Evolutionary conservation across 1,139 yeast species (phyloP).

Genomic region (Zygotorulaspora mrakii): DNA sequence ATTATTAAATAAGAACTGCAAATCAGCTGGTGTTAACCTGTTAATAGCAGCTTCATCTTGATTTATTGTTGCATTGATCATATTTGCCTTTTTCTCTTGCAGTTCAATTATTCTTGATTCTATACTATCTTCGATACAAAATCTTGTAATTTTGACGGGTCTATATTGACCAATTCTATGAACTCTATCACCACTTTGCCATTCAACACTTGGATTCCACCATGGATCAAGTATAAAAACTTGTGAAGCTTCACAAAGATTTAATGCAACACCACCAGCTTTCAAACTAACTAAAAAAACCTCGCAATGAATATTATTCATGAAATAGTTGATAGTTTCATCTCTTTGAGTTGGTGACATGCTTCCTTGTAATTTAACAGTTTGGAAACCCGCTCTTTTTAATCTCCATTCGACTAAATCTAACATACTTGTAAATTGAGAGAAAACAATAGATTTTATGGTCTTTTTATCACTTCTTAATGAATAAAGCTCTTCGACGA

Average conservation of each 20-base stretch:
- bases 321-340: constrained; percentile 80
- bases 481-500: constrained; percentile 87
- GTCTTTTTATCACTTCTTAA: constrained; percentile 83
- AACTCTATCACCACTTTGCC: constrained; percentile 98
- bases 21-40: constrained; percentile 83
- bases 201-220: constrained; percentile 99
- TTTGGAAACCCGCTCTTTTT: constrained; percentile 87
- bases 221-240: constrained; percentile 95
- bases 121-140: constrained; percentile 92
- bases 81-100: constrained; percentile 94
- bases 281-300: constrained; percentile 90
- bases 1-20: constrained; percentile 86
- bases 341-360: constrained; percentile 97
- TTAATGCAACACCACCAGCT: constrained; percentile 98
- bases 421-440: constrained; percentile 94
- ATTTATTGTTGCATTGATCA: constrained; percentile 95
- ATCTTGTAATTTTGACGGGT: constrained; percentile 89
- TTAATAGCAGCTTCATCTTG: constrained; percentile 88
- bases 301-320: constrained; percentile 89
- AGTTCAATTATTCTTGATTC: constrained; percentile 93
- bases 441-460: constrained; percentile 90
- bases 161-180: constrained; percentile 95
- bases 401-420: constrained; percentile 94
- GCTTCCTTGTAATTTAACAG: constrained; percentile 90
- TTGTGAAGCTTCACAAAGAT: constrained; percentile 93